Evolutionary conservation across 352 stramenopile genomes (phyloP), one percentile per base, ranked within the genome.

Genomic region (Phytophthora megakarya): DNA sequence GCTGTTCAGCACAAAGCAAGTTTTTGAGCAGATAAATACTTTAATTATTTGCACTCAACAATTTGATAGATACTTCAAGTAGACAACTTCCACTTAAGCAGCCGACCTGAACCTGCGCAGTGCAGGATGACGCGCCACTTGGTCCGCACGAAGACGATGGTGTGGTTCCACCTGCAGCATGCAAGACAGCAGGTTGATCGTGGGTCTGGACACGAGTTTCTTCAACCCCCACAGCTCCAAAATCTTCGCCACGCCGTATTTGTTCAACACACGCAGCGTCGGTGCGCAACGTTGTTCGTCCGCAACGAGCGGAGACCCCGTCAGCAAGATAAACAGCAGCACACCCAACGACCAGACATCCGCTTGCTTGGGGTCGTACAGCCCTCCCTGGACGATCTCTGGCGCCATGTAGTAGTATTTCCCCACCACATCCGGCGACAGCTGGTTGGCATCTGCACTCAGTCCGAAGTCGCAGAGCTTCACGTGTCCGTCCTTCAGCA

Each of bases 321-420:
- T 76, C 15, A 92, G 68, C 70, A 93, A 80, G 67, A 92, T 86
- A 51, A 93, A 93, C 10, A 93, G 59, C 73, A 94, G 83, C 32
- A 94, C 76, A 51, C 85, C 85, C 25, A 94, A 74, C 53, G 85
- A 94, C 85, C 85, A 94, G 19, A 94, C 73, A 47, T 94, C 85
- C 7, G 85, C 85, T 55, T 81, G 64, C 35, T 70, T 73, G 0
- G 80, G 67, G 61, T 84, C 72, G 70, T 87, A 89, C 15, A 43
- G 21, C 12, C 61, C 49, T 9, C 45, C 67, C 8, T 57, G 35
- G 0, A 50, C 18, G 22, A 89, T 66, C 57, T 91, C 82, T 0
- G 80, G 82, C 10, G 82, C 80, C 80, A 88, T 91, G 72, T 89
- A 89, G 61, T 84, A 84, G 30, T 73, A 72, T 32, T 90, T 90